These are phyloP conservation scores for Vickermania ingenoplastis DNA, from an alignment of 208 protist species.

Conservation along the genomic window DNA sequence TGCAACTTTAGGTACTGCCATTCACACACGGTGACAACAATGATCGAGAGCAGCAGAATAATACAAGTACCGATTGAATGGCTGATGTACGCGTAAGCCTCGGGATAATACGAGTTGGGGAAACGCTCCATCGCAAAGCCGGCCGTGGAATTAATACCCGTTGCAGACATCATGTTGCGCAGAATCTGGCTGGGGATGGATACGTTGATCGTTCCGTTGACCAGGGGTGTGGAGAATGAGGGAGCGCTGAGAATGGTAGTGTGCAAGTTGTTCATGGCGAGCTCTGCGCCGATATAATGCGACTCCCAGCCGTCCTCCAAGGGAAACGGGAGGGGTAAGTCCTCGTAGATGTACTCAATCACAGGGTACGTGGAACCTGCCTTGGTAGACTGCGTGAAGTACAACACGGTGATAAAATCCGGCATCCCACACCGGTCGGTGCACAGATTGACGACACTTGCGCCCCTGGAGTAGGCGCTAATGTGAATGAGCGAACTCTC, in stretches of 20 bases:
- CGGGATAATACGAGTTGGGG: not conserved
- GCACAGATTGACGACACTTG: not conserved
- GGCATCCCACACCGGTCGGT: not conserved
- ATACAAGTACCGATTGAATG: not conserved
- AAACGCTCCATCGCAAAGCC: not conserved
- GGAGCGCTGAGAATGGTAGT: not conserved
- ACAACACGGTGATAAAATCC: not conserved
- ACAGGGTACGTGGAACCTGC: not conserved
- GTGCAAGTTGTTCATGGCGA: not conserved
- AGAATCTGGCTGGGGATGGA: not conserved
- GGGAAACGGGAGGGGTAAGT: not conserved
- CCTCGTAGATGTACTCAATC: not conserved
- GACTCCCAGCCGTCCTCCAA: not conserved
- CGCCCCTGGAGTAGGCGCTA: not conserved
- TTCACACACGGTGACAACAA: not conserved
- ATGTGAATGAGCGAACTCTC: not conserved
- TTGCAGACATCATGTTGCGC: not conserved
- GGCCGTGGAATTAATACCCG: slow-evolving; percentile 1
- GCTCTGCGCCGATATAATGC: slow-evolving; percentile 1
- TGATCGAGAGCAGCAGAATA: not conserved
- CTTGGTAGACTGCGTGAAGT: not conserved
- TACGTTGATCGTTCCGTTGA: not conserved
- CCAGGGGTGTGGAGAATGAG: slow-evolving; percentile 5
- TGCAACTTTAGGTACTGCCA: not conserved
- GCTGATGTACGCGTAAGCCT: not conserved